Base-by-base conservation (phyloP, 2,329 filamentous ascomycete species). In the Lachnellula hyalina region DNA sequence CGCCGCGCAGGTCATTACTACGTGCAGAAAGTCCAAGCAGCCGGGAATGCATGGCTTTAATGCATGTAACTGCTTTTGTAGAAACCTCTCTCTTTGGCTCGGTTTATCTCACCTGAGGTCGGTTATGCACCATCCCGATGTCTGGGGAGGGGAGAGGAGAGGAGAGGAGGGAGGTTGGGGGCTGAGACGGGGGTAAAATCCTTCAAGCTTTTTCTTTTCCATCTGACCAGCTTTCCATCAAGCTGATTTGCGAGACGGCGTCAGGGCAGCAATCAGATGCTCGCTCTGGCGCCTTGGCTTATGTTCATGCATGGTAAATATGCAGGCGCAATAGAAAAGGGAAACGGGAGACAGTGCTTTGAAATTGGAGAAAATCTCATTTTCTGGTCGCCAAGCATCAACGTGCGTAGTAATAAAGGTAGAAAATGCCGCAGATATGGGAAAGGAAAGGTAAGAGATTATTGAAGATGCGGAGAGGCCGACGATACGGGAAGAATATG, bases 121-220 rank as follows among this genome's bases (percentile, higher is more conserved):
- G 28, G 2, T 32, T 32, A 32, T 11, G 28, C 9, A 28, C 25
- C 8, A 28, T 28, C 25, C 25, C 25, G 25, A 32, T 32, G 28
- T 57, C 57, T 54, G 57, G 57, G 57, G 54, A 53, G n/a, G 40
- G 54, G 53, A 58, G 9, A 32, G 54, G 47, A 47, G n/a, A 44
- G 54, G 53, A 58, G 9, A 32, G 28, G 9, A 53, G 53, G 56
- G 9, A 32, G 28, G 9, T 32, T 32, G 28, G 28, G 28, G 55
- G 53, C 52, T 61, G 54, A 60, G 54, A 52, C 52, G 57, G 61
- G 58, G 58, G 61, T 57, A 60, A 58, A 56, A 41, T 52, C 54
- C 55, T 60, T 60, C 57, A 56, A 56, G 55, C 49, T 51, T 54
- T 61, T 54, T 42, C 38, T 54, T 53, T 53, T 56, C 51, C 58